Base-by-base conservation (phyloP, 768 basidiomycete genomes). In the Leccinellum albellum region DNA sequence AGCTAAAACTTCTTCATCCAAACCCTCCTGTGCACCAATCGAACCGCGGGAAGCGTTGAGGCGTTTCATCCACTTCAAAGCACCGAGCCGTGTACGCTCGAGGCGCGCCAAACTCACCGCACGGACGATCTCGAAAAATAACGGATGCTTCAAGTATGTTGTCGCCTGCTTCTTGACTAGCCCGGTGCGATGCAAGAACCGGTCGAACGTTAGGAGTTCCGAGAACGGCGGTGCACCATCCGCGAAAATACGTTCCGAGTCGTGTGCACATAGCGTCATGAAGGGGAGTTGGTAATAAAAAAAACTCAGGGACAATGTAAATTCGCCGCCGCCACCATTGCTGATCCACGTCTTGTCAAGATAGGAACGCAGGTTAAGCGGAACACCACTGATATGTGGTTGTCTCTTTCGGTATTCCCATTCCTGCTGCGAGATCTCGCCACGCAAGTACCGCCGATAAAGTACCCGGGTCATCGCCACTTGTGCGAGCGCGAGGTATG, bases 381-480 rank as follows among this genome's bases (percentile, higher is more conserved):
- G 83, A 5, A 81, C 82, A 15, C 72, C 76, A 14, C 73, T 78
- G 47, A 74, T 70, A 75, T 80, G 80, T 6, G 81, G 80, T 57
- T 83, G 75, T 54, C 65, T 73, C 57, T 73, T 77, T 31, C 84
- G 70, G 47, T 75, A 76, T 21, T 74, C 73, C 84, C 84, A 85
- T 64, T 87, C 84, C 5, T 74, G 74, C 37, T 75, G 64, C 8
- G 69, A 66, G 29, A 87, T 80, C n/a, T 80, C 72, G 1, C 83
- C 82, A 3, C 72, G 73, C 15, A 79, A 60, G 58, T 78, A 81
- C 37, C 71, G 75, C 23, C 76, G 73, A 48, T 79, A 78, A 14
- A 85, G 73, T 10, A 84, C 62, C 1, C 83, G 80, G 9, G 82
- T 74, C 52, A 81, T 68, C 0, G 79, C 83, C 10, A 84, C 71